These are phyloP conservation scores for Cicer arietinum DNA, from an alignment of 306 rosid species.

Conservation along the genomic window DNA sequence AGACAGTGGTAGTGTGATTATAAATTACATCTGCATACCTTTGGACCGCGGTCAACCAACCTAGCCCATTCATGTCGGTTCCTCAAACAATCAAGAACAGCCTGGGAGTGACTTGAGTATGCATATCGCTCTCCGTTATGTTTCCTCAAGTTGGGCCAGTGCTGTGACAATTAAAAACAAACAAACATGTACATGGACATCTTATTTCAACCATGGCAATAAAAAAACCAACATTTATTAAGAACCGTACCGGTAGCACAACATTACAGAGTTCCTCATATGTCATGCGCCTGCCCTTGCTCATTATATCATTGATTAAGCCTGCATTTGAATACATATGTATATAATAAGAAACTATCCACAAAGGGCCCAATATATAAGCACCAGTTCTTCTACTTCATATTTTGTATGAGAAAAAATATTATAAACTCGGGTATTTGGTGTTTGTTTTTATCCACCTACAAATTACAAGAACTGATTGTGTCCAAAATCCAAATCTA, in stretches of 20 bases:
- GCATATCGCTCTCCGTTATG: constrained; percentile 99
- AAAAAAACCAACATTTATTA: constrained; percentile 32
- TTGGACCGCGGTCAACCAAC: constrained; percentile 95
- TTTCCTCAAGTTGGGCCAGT: constrained; percentile 96
- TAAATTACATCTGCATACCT: constrained; percentile 60
- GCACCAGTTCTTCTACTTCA: not conserved
- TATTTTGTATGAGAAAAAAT: not conserved
- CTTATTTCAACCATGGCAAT: not conserved
- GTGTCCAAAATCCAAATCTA: constrained; percentile 38
- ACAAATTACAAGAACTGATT: constrained; percentile 31
- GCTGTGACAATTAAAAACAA: constrained; percentile 61
- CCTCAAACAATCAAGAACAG: constrained; percentile 96
- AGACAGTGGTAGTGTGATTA: constrained; percentile 21
- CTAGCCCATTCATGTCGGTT: constrained; percentile 97
- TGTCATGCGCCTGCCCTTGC: constrained; percentile 91
- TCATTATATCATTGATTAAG: constrained; percentile 92
- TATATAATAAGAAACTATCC: constrained; percentile 43
- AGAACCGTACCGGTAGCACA: constrained; percentile 81
- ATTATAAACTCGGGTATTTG: not conserved
- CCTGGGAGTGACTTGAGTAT: constrained; percentile 95
- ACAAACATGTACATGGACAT: constrained; percentile 32
- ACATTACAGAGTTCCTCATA: constrained; percentile 94
- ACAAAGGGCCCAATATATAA: constrained; percentile 35
- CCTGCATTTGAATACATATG: constrained; percentile 56
- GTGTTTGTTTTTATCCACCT: constrained; percentile 11